A percentile compares a stretch with the other conserved stretches of the same genome.
Conservation (phyloP, 1,284 basidiomycete species). For the Apiotrichum porosum region DNA sequence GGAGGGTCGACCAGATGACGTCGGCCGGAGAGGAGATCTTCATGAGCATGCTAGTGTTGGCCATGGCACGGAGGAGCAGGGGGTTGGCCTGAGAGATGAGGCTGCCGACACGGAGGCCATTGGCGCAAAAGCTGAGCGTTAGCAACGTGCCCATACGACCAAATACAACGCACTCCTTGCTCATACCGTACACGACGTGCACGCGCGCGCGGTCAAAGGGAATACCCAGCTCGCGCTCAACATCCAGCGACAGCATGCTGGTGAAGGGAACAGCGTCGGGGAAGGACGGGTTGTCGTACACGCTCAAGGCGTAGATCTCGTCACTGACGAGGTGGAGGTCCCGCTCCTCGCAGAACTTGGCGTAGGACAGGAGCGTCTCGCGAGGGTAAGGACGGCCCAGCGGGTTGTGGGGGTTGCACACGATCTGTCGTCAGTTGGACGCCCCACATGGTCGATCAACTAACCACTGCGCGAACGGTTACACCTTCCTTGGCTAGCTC, state of each 20-base stretch:
- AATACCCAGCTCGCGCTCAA: conserved; percentile 44
- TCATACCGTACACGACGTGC: conserved; percentile 48
- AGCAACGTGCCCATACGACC: neutral
- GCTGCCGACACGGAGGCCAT: conserved; percentile 49
- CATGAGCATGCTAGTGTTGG: conserved; percentile 44
- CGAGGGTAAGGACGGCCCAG: conserved; percentile 46
- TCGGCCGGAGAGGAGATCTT: conserved; percentile 45
- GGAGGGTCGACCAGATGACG: conserved; percentile 40
- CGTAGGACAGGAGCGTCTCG: conserved; percentile 48
- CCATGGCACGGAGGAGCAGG: conserved; percentile 44
- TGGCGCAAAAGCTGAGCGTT: conserved; percentile 46
- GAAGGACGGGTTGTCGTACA: conserved; percentile 37
- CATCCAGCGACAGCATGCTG: conserved; percentile 47
- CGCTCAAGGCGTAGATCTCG: conserved; percentile 51
- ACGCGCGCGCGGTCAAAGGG: conserved; percentile 45
- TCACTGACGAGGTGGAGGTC: conserved; percentile 50
- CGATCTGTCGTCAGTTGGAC: conserved; percentile 25
- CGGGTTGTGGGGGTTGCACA: conserved; percentile 52
- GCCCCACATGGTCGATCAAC: conserved; percentile 3
- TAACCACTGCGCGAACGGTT: conserved; percentile 34
- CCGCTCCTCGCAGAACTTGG: conserved; percentile 48
- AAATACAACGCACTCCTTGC: conserved; percentile 42
- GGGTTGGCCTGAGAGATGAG: conserved; percentile 49
- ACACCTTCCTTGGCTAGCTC: conserved; percentile 26
- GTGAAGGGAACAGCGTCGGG: conserved; percentile 42